Evolutionary conservation across 2,329 filamentous ascomycete genomes (phyloP).

Genomic region (Fonsecaea nubica): DNA sequence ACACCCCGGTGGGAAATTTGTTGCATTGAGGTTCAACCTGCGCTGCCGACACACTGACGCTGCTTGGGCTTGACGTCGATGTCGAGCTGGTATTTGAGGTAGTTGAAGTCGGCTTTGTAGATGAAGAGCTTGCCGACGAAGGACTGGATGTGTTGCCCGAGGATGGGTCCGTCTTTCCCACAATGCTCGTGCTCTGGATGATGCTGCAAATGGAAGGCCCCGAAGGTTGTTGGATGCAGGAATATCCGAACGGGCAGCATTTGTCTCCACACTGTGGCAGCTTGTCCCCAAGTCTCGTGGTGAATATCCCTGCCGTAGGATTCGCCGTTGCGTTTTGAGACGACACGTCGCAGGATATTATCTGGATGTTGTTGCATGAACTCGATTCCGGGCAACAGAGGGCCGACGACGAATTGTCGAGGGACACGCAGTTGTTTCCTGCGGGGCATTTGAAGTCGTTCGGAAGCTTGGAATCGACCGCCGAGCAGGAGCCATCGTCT

Average conservation of each 20-base stretch:
- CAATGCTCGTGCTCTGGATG: conserved; percentile 36
- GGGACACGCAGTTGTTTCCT: conserved; percentile 49
- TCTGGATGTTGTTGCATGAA: conserved; percentile 50
- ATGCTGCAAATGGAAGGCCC: conserved; percentile 31
- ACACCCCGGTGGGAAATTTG: conserved; percentile 50
- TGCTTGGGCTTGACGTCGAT: conserved; percentile 30
- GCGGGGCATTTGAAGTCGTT: conserved; percentile 53
- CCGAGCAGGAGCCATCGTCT: conserved; percentile 41
- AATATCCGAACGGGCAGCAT: conserved; percentile 58
- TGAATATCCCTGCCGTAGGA: conserved; percentile 50
- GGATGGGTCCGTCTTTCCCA: conserved; percentile 35
- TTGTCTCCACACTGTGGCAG: conserved; percentile 50
- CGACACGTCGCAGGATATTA: conserved; percentile 53
- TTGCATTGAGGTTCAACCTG: conserved; percentile 43
- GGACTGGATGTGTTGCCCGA: conserved; percentile 33
- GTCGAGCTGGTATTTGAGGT: conserved; percentile 32
- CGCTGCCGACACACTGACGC: conserved; percentile 37
- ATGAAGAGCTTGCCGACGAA: conserved; percentile 25
- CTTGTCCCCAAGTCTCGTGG: conserved; percentile 49
- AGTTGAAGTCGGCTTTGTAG: conserved; percentile 31
- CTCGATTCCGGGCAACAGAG: conserved; percentile 55
- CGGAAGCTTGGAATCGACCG: conserved; percentile 48
- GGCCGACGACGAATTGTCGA: conserved; percentile 51
- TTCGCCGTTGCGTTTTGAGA: conserved; percentile 50
- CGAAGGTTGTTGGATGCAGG: conserved; percentile 43